Conservation (phyloP, 177 flowering plant species). For the Vitis hybrid region DNA sequence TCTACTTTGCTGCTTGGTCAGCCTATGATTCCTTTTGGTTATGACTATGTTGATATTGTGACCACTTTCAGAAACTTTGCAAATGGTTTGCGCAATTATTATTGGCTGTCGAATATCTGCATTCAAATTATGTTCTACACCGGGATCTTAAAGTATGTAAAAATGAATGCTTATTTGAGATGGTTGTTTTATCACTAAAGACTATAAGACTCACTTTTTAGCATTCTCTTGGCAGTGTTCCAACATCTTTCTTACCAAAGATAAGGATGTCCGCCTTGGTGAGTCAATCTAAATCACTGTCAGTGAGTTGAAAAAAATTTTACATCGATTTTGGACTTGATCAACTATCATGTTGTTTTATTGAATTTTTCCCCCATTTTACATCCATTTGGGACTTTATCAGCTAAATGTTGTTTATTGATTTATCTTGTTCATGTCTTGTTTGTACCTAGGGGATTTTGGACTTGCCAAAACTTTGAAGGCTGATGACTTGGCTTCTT, state of each 20-base stretch:
- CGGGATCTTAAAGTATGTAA: conserved; percentile 85
- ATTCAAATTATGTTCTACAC: conserved; percentile 89
- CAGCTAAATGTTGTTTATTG: not conserved
- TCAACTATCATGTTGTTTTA: not conserved
- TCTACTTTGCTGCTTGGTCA: not conserved
- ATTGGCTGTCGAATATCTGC: conserved; percentile 93
- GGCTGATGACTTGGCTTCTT: conserved; percentile 97
- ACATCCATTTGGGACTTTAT: too few relatives aligned
- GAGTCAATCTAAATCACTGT: conserved; percentile 22
- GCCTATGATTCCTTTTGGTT: not conserved
- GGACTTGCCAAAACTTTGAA: conserved; percentile 97
- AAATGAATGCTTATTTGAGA: not conserved
- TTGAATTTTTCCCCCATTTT: not conserved
- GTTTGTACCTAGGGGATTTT: conserved; percentile 76
- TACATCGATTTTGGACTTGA: not conserved
- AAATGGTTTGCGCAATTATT: conserved; percentile 94
- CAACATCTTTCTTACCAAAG: conserved; percentile 95
- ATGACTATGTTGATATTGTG: conserved; percentile 1
- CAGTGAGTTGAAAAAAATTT: not conserved
- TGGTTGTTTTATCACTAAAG: not conserved
- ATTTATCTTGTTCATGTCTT: not conserved
- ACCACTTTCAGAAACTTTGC: conserved; percentile 74
- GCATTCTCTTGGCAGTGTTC: conserved; percentile 68
- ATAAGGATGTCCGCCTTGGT: conserved; percentile 96
- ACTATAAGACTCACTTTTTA: conserved; percentile 18